Base-by-base conservation (phyloP, 768 basidiomycete genomes). In the Rubroboletus satanas region DNA sequence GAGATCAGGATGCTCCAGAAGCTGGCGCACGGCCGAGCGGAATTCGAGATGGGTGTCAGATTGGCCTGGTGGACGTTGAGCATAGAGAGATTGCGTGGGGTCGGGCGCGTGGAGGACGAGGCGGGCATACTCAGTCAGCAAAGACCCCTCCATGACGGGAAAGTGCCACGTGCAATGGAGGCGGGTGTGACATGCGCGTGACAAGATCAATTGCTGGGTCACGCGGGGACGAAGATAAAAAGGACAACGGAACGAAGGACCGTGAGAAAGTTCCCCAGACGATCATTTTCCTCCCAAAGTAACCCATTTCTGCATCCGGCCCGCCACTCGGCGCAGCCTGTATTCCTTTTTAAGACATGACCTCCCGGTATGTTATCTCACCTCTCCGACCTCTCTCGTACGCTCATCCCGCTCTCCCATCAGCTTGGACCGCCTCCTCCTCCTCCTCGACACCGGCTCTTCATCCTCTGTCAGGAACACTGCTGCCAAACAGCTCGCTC, bases 371-470 rank as follows among this genome's bases (percentile, higher is more conserved):
- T 55, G 59, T 63, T 57, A 52, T 45, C 33, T 17, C 39, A 0
- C 23, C 26, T 23, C 5, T 7, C 41, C 23, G 35, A 26, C 28
- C 48, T 33, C 32, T n/a, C 36, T 14, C 28, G 37, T 29, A 3
- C 28, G 36, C 48, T 49, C 28, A 49, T 49, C 45, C 10, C 44
- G 11, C n/a, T 23, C 32, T 33, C 18, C 12, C 23, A 1, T 8
- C 48, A 96, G 95, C 78, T 85, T 98, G 77, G 97, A 98, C 81
- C 87, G 97, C 73, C 88, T 99, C 76, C 86, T 99, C 70, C 82
- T 92, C 65, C 82, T 99, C 43, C 83, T 99, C 58, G 95, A 98
- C 71, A 94, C 93, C 36, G 97, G 97, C 43, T 95, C 96, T 12
- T 93, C 93, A 4, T 73, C 81, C 39, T 88, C 89, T 47, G 88